phyloP scores from a whole-genome alignment of 805 yeast genomes.

The Barnettozyma sp. region DNA sequence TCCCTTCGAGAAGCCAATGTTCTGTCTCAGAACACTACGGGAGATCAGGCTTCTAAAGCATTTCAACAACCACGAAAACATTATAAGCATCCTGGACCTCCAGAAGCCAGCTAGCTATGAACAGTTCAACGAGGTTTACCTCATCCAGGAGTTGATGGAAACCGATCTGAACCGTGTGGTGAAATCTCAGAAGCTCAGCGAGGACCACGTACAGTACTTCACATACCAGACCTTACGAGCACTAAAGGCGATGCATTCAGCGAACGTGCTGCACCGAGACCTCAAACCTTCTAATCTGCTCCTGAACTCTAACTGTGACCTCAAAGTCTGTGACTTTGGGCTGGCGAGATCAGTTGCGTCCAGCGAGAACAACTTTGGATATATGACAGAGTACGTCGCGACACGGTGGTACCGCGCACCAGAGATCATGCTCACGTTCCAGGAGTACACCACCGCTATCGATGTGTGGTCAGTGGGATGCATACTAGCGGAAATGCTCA shows the following conservation, averaged over 20 bases:
- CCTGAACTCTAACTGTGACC: slow-evolving; percentile 62
- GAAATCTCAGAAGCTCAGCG: slow-evolving; percentile 46
- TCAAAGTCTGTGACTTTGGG: slow-evolving; percentile 77
- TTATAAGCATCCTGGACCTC: slow-evolving; percentile 57
- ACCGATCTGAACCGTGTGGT: slow-evolving; percentile 63
- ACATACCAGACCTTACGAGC: slow-evolving; percentile 66
- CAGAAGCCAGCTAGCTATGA: slow-evolving; percentile 56
- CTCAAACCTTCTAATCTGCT: slow-evolving; percentile 68
- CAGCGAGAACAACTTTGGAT: slow-evolving; percentile 41
- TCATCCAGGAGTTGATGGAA: slow-evolving; percentile 75
- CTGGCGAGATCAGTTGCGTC: slow-evolving; percentile 53
- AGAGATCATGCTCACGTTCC: slow-evolving; percentile 69
- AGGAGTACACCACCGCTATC: slow-evolving; percentile 68
- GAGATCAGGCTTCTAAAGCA: slow-evolving; percentile 61
- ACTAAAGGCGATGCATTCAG: slow-evolving; percentile 62
- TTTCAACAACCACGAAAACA: slow-evolving; percentile 65
- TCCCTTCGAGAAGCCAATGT: slow-evolving; percentile 59
- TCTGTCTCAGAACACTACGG: slow-evolving; percentile 63
- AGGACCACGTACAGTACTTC: slow-evolving; percentile 66
- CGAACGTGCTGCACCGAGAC: slow-evolving; percentile 70
- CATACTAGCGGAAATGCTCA: slow-evolving; percentile 62
- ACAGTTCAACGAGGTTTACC: slow-evolving; percentile 62
- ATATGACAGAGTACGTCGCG: slow-evolving; percentile 75
- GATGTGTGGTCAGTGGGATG: slow-evolving; percentile 83
- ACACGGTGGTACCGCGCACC: slow-evolving; percentile 85